These are phyloP conservation scores for Sporisorium iseilematis-ciliati DNA, from an alignment of 1,284 basidiomycete species.

Conservation along the genomic window DNA sequence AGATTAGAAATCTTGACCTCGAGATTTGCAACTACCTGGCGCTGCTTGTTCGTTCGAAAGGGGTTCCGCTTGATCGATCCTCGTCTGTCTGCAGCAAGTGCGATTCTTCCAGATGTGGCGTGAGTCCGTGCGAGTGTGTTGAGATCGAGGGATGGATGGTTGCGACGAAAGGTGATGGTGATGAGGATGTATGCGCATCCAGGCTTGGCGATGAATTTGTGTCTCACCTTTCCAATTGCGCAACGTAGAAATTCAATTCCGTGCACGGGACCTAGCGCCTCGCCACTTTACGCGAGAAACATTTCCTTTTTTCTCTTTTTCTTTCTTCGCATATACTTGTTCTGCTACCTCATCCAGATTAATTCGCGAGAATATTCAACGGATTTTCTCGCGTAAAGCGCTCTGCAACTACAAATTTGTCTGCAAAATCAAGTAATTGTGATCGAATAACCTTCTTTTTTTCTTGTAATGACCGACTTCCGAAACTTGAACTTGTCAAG, in stretches of 20 bases:
- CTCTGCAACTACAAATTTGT: slow-evolving; percentile 5
- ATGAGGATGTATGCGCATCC: slow-evolving; percentile 23
- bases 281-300: slow-evolving; percentile 40
- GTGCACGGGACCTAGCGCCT: slow-evolving; percentile 11
- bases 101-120: neutral
- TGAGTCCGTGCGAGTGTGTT: neutral
- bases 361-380: neutral
- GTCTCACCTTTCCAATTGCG: neutral
- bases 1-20: neutral
- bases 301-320: neutral
- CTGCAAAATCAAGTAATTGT: neutral
- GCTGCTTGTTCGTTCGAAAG: neutral
- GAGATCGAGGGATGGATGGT: neutral
- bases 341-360: neutral
- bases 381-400: slow-evolving; percentile 4
- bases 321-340: slow-evolving; percentile 4
- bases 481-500: slow-evolving; percentile 9
- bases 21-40: neutral
- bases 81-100: neutral
- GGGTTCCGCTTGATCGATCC: neutral
- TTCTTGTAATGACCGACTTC: slow-evolving; percentile 24
- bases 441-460: neutral
- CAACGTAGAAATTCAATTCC: neutral
- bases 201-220: slow-evolving; percentile 24
- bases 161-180: slow-evolving; percentile 10